These are phyloP conservation scores for Metschnikowia gelsemii DNA, from an alignment of 805 yeast species.

Conservation along the genomic window DNA sequence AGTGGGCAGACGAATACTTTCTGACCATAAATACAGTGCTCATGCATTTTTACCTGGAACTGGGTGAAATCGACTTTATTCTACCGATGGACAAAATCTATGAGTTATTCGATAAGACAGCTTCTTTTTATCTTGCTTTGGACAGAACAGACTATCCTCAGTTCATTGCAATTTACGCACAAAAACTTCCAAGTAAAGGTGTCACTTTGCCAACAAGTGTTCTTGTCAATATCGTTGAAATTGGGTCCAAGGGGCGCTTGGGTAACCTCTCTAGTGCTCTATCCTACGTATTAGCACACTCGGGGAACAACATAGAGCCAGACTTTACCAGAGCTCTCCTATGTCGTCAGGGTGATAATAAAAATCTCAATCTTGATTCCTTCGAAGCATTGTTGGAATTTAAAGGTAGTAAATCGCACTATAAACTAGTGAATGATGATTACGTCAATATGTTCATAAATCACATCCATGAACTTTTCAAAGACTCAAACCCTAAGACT, in stretches of 20 bases:
- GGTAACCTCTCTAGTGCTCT: slow-evolving; percentile 13
- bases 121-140: slow-evolving; percentile 9
- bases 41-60: slow-evolving; percentile 19
- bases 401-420: slow-evolving; percentile 1
- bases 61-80: slow-evolving; percentile 9
- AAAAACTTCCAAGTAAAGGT: slow-evolving; percentile 16
- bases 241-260: slow-evolving; percentile 22
- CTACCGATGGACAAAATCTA: slow-evolving; percentile 14
- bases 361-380: slow-evolving; percentile 14
- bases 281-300: slow-evolving; percentile 12
- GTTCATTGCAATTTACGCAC: slow-evolving; percentile 28
- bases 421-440: slow-evolving; percentile 20
- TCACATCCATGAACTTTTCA: slow-evolving; percentile 32
- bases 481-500: slow-evolving; percentile 27
- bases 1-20: slow-evolving; percentile 15
- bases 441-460: slow-evolving; percentile 23
- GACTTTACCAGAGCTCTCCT: slow-evolving; percentile 22
- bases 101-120: slow-evolving; percentile 22
- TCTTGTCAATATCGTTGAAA: slow-evolving; percentile 28
- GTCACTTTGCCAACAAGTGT: slow-evolving; percentile 19
- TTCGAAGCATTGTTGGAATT: slow-evolving; percentile 19
- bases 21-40: slow-evolving; percentile 24
- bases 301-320: slow-evolving; percentile 1
- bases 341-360: slow-evolving; percentile 9
- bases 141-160: slow-evolving; percentile 25